A percentile compares a stretch with the other conserved stretches of the same genome.
phyloP scores from a whole-genome alignment of 176 grass and related monocot species.

The Aegilops sharonensis region DNA sequence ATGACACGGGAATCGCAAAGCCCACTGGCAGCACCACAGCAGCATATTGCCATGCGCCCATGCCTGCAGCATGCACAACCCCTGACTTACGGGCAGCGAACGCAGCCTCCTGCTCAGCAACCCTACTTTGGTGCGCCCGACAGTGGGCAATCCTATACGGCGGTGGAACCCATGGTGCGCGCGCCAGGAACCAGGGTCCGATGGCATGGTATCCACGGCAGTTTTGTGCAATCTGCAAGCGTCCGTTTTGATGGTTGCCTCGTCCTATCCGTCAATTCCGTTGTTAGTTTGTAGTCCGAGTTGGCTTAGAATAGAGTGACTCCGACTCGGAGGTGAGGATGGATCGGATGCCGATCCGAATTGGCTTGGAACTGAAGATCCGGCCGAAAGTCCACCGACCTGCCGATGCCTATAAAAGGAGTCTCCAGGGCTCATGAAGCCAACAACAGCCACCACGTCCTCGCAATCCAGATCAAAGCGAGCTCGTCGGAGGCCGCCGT shows the following conservation, averaged over 20 bases:
- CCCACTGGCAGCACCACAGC: background rate
- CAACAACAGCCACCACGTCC: background rate
- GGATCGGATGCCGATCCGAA: no score
- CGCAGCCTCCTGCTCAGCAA: constrained; percentile 11
- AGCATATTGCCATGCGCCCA: background rate
- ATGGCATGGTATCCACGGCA: background rate
- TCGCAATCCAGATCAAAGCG: background rate
- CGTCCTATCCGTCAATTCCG: background rate
- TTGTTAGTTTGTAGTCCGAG: no score
- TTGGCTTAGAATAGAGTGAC: no score
- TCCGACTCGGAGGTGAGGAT: no score
- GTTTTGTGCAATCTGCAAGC: background rate
- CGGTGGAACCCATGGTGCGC: no score
- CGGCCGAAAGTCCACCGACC: background rate
- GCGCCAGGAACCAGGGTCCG: background rate
- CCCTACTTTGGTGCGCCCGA: background rate
- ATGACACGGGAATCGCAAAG: background rate
- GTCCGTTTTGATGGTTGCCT: background rate
- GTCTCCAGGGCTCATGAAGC: background rate
- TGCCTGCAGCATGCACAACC: background rate
- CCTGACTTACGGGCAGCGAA: background rate
- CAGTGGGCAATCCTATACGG: background rate
- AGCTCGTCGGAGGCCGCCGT: no score
- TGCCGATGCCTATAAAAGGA: background rate
- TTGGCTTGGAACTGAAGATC: no score